Evolutionary conservation across 345 rosid genomes (phyloP).

Genomic region (Anacardium occidentale): DNA sequence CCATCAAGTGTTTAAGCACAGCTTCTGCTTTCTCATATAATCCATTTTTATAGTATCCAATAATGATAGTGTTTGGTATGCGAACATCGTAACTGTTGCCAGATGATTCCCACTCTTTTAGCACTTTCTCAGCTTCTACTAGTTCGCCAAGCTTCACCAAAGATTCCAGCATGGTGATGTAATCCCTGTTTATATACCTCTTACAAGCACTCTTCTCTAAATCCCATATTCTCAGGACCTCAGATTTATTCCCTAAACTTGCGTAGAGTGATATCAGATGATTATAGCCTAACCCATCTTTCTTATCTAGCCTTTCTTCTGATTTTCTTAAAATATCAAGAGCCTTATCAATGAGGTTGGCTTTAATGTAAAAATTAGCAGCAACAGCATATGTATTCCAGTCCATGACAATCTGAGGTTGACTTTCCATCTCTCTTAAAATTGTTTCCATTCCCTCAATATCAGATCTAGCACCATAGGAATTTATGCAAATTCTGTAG

Average conservation of each 20-base stretch:
- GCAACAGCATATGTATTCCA: constrained; percentile 85
- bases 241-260: constrained; percentile 51
- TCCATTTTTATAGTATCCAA: constrained; percentile 41
- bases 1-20: constrained; percentile 47
- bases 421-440: constrained; percentile 70
- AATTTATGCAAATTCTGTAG: constrained; percentile 72
- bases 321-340: constrained; percentile 50
- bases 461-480: constrained; percentile 60
- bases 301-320: constrained; percentile 55
- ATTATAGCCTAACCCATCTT: constrained; percentile 72
- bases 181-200: constrained; percentile 65
- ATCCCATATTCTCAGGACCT: constrained; percentile 71
- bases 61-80: constrained; percentile 47
- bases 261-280: constrained; percentile 75
- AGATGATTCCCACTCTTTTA: constrained; percentile 67
- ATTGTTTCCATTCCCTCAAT: constrained; percentile 50
- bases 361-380: constrained; percentile 67
- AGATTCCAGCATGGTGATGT: constrained; percentile 56
- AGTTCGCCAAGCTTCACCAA: constrained; percentile 64
- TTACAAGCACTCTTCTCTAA: constrained; percentile 62
- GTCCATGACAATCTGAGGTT: constrained; percentile 51
- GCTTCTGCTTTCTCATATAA: constrained; percentile 57
- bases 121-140: constrained; percentile 64
- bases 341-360: constrained; percentile 49
- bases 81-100: constrained; percentile 60